Percentiles rank a stretch among this genome's conserved stretches.
Evolutionary conservation across 2,329 filamentous ascomycete genomes (phyloP).

Genomic region (Macrophomina tecta): DNA sequence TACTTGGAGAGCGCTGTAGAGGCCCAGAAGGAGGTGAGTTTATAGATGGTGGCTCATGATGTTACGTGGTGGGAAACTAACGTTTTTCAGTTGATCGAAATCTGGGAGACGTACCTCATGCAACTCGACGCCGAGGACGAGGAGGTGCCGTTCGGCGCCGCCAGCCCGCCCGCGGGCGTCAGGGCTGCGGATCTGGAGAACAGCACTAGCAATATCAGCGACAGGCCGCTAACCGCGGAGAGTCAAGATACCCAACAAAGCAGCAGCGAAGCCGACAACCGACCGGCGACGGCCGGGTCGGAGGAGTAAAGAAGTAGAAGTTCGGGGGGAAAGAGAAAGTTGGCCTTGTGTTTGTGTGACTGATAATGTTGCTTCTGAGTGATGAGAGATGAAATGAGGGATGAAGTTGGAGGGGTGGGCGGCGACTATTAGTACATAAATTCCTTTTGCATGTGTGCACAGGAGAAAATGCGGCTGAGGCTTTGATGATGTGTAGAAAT

Average conservation of each 20-base stretch:
- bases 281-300: slow-evolving; percentile 20
- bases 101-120: slow-evolving; percentile 98
- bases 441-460: slow-evolving; percentile 3
- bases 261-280: slow-evolving; percentile 19
- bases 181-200: slow-evolving; percentile 38
- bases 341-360: neutral
- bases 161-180: slow-evolving; percentile 43
- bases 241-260: slow-evolving; percentile 28
- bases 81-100: slow-evolving; percentile 69
- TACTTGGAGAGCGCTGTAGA: slow-evolving; percentile 97
- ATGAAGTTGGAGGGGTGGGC: neutral
- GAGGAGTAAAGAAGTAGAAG: slow-evolving; percentile 1
- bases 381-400: neutral
- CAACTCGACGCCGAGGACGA: slow-evolving; percentile 95
- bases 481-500: neutral
- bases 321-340: neutral
- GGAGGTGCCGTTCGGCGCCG: slow-evolving; percentile 54
- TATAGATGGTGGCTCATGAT: neutral
- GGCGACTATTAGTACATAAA: slow-evolving; percentile 11
- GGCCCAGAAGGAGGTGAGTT: slow-evolving; percentile 91
- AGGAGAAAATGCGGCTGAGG: neutral
- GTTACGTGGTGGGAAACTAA: neutral
- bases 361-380: neutral
- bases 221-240: slow-evolving; percentile 24
- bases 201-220: slow-evolving; percentile 20